phyloP scores from a whole-genome alignment of 169 alveolate species.

The Plasmodium falciparum region DNA sequence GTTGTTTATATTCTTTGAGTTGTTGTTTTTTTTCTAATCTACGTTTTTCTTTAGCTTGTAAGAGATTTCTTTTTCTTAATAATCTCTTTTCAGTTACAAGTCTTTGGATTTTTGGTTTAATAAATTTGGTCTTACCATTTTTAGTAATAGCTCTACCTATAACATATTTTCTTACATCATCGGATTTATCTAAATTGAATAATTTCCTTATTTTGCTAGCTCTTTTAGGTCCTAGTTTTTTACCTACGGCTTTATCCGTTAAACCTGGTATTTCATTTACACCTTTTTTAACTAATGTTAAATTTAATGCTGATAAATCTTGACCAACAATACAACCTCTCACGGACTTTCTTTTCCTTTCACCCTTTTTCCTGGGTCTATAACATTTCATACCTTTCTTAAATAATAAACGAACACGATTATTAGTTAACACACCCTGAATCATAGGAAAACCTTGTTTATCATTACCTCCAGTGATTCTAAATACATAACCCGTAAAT shows the following conservation, averaged over 20 bases:
- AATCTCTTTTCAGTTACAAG: conserved; percentile 98
- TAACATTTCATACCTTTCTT: conserved; percentile 94
- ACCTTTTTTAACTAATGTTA: conserved; percentile 98
- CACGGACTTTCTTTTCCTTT: conserved; percentile 98
- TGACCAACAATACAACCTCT: conserved; percentile 99
- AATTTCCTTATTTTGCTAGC: conserved; percentile 97
- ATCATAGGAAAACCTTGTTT: conserved; percentile 99
- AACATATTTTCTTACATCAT: conserved; percentile 97
- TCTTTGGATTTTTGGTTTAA: conserved; percentile 99
- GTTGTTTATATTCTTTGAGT: conserved; percentile 83
- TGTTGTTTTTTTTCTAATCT: conserved; percentile 83
- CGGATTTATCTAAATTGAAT: conserved; percentile 94
- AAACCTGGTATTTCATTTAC: conserved; percentile 96
- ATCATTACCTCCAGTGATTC: conserved; percentile 98
- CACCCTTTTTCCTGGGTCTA: conserved; percentile 99
- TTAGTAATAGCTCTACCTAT: conserved; percentile 87
- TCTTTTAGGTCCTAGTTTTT: conserved; percentile 99
- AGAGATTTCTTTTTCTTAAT: conserved; percentile 94
- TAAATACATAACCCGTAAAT: conserved; percentile 97
- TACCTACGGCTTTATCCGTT: conserved; percentile 97
- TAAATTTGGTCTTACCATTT: conserved; percentile 93
- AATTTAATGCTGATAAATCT: conserved; percentile 97
- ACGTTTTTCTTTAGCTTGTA: conserved; percentile 83
- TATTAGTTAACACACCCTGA: conserved; percentile 97
- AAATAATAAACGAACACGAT: conserved; percentile 92